Base-by-base conservation (phyloP, 495 filamentous ascomycete genomes). In the Penicillium arizonense region DNA sequence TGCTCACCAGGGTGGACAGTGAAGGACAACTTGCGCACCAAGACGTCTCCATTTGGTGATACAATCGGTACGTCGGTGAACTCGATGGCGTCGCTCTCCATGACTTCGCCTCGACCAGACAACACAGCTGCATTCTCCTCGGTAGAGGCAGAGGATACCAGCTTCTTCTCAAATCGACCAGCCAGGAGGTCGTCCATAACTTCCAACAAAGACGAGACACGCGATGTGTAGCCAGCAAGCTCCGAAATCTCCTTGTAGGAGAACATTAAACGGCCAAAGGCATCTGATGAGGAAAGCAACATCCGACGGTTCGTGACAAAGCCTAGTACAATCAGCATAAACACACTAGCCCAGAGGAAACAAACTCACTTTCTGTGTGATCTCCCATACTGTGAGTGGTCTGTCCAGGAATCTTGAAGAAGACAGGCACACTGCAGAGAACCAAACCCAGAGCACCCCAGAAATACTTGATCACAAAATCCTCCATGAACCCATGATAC, bases 401-500 rank as follows among this genome's bases (percentile, higher is more conserved):
- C 43, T 83, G 81, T 23, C 89, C 89, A 8, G 94, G 93, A 3
- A 97, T 77, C 72, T 89, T 91, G 77, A 97, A 89, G 69, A 98
- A 98, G 1, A 97, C 93, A 1, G 94, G 94, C 3, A 96, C 83
- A 63, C 91, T 93, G 75, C 95, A 97, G n/a, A 98, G 85, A 55
- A 95, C 71, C 59, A 97, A 79, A 5, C 94, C 94, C 41, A 98
- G 59, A 4, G 94, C 94, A 46, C 95, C 95, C 94, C 94, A 98
- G 75, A 96, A 94, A 63, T 98, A 98, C 72, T 98, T 98, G 62
- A 97, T 93, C 12, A 97, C 89, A 72, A 96, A 98, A 66, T 98
- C 94, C 65, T 98, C 95, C 94, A 97, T 97, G 55, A 98, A 86
- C 11, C 91, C 91, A 62, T 98, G 91, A 65, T 96, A 97, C 58